Base-by-base conservation (phyloP, 768 basidiomycete genomes). In the Termitomyces sp. region DNA sequence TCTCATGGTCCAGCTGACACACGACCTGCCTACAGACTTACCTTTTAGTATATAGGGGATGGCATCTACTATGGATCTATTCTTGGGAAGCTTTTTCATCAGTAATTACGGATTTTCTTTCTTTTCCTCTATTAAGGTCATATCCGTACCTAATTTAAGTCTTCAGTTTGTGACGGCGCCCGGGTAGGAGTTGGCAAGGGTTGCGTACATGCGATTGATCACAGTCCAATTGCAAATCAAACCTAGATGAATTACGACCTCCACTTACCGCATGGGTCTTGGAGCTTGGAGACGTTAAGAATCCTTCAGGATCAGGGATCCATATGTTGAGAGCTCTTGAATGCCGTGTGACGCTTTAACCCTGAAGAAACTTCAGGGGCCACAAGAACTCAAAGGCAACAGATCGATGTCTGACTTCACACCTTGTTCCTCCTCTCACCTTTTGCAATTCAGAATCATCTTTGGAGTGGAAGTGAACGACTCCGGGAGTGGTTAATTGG, bases 321-420 rank as follows among this genome's bases (percentile, higher is more conserved):
- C 50, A 52, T 58, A 52, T 55, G 40, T 55, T 44, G 1, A 57
- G n/a, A 25, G 29, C 23, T 25, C 43, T 37, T 35, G 41, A 25
- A 61, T 55, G 50, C 49, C 44, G 53, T 58, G 44, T 58, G 40
- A 40, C 35, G 44, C 44, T 49, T 45, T 32, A 53, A 58, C 54
- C 54, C 54, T 58, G 54, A 46, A 38, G 53, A 47, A 49, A 56
- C 49, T 38, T 38, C 43, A 38, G 56, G 53, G 56, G 44, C 10
- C 9, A 50, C 41, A 42, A 34, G 46, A 44, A n/a, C 44, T 27
- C 12, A 43, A 38, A 12, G 38, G 42, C 19, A 32, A 41, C 37
- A 55, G 54, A 56, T 60, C 37, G 21, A 16, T 27, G 52, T 52
- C 53, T 59, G 14, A 17, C 35, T 37, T 49, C 48, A 44, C 43